Base-by-base conservation (phyloP, 768 basidiomycete genomes). In the Termitomyces sp. region DNA sequence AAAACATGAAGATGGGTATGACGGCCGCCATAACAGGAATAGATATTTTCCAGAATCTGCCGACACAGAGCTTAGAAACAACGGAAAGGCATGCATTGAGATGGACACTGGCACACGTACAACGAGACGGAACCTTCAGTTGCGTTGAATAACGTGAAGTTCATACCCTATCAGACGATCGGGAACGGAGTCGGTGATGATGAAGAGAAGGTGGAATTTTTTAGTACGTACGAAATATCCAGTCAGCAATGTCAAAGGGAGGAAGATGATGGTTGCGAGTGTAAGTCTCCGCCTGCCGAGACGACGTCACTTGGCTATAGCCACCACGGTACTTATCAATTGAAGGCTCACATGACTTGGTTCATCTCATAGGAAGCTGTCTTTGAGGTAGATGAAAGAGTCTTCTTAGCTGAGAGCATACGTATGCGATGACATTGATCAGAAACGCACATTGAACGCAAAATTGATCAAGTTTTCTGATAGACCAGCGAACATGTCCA, bases 281-380 rank as follows among this genome's bases (percentile, higher is more conserved):
- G 86, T 89, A 40, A 90, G 73, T 47, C 81, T 80, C 41, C 83
- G 83, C 83, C 83, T 85, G 61, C 38, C 43, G 27, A 27, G 11
- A 4, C 35, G 35, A 37, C 2, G 35, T 4, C 35, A 37, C 19
- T n/a, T n/a, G n/a, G n/a, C n/a, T n/a, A n/a, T n/a, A n/a, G n/a
- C n/a, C n/a, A n/a, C n/a, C n/a, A 47, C 31, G 11, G 23, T 59
- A 53, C 32, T 25, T 14, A 23, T 19, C 23, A 19, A 8, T 14
- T 7, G n/a, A 27, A 41, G 11, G 69, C 79, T 23, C 64, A 80
- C 86, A 89, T 89, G 35, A 84, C 81, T 66, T 84, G 74, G 63
- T 89, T 89, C 84, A 83, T 87, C 62, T 88, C 82, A 64, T 88
- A 84, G 7, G 86, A 84, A 11, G 84, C 79, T 71, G 85, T 80